phyloP scores from a whole-genome alignment of 2,329 filamentous ascomycete genomes.

The Fusarium nelsonii region DNA sequence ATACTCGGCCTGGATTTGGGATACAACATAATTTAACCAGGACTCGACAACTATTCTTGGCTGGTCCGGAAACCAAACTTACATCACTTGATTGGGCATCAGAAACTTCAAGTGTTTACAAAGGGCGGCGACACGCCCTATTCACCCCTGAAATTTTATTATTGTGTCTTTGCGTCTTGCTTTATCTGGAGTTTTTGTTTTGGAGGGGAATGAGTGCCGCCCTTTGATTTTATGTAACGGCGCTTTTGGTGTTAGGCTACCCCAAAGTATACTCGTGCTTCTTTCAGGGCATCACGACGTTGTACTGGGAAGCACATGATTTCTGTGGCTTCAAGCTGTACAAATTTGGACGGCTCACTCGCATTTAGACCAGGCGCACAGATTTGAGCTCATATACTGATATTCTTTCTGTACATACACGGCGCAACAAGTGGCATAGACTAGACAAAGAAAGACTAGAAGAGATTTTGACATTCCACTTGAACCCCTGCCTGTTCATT shows the following conservation, averaged over 20 bases:
- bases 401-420: constrained; percentile 38
- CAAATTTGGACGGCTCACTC: constrained; percentile 24
- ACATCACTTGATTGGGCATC: constrained; percentile 7
- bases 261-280: neutral
- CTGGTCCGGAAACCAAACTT: constrained; percentile 34
- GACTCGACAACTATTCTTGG: constrained; percentile 25
- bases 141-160: constrained; percentile 10
- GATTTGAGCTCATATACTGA: constrained; percentile 30
- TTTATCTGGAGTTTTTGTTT: constrained; percentile 14
- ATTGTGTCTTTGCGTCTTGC: constrained; percentile 7
- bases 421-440: constrained; percentile 40
- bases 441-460: constrained; percentile 39
- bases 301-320: constrained; percentile 26
- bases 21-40: constrained; percentile 14
- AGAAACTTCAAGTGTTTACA: neutral
- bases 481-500: neutral
- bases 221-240: constrained; percentile 2
- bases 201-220: neutral
- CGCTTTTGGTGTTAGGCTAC: constrained; percentile 21
- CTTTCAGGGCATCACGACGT: constrained; percentile 23
- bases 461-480: constrained; percentile 12
- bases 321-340: constrained; percentile 11
- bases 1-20: constrained; percentile 19
- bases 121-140: constrained; percentile 30
- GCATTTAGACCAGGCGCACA: constrained; percentile 35